Evolutionary conservation across 331 rosid genomes (phyloP).

Genomic region (Malus hybrid): DNA sequence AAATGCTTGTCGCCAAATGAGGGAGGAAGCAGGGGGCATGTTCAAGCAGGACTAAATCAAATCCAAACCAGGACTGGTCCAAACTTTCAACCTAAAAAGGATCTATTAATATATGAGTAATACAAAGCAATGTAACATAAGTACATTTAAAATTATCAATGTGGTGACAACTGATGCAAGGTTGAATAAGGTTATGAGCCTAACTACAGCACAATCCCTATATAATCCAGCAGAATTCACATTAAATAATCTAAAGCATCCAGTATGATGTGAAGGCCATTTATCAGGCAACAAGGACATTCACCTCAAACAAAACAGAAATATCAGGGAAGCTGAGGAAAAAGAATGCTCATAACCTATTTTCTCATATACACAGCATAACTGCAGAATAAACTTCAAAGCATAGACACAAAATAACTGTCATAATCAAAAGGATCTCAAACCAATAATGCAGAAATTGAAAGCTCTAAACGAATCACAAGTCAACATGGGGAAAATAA

Average conservation of each 20-base stretch:
- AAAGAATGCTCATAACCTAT: background rate
- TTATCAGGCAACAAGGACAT: background rate
- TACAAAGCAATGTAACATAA: background rate
- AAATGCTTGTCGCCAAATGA: background rate
- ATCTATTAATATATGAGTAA: background rate
- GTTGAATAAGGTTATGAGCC: background rate
- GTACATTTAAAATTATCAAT: background rate
- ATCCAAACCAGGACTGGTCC: background rate
- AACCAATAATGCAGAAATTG: background rate
- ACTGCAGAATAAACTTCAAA: background rate
- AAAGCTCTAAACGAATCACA: background rate
- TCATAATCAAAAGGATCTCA: background rate
- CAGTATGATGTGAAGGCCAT: background rate
- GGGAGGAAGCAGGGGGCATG: background rate
- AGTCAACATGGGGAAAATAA: background rate
- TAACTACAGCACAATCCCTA: background rate
- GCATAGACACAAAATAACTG: background rate
- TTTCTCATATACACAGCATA: background rate
- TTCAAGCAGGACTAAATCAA: background rate
- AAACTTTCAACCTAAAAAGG: background rate
- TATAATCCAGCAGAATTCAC: background rate
- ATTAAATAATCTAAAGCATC: background rate
- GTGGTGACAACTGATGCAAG: background rate
- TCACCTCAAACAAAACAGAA: background rate
- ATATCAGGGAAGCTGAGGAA: background rate